Evolutionary conservation across 176 grass and related monocot genomes (phyloP).

Genomic region (Eragrostis curvula): DNA sequence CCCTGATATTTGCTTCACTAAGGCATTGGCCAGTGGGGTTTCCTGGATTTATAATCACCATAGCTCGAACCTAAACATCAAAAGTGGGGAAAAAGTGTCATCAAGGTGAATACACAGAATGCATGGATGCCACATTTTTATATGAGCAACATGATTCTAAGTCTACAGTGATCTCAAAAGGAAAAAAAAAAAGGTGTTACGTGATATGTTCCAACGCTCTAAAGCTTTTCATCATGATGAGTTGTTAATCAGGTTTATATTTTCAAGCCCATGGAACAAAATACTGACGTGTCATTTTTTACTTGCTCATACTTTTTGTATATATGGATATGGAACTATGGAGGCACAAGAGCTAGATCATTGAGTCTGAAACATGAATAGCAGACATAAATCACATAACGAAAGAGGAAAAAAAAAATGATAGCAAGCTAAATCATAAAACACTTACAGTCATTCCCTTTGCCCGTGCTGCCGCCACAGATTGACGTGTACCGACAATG

Average conservation of each 20-base stretch:
- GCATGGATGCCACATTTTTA: background rate
- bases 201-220: background rate
- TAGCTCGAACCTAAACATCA: conserved; percentile 76
- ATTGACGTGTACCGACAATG: conserved; percentile 58
- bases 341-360: background rate
- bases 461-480: conserved; percentile 67
- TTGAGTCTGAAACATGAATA: background rate
- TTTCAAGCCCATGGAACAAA: conserved; percentile 5
- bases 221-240: background rate
- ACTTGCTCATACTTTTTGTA: background rate
- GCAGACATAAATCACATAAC: background rate
- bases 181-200: background rate
- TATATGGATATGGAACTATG: background rate
- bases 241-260: background rate
- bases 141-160: background rate
- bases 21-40: conserved; percentile 98
- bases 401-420: conserved; percentile 20
- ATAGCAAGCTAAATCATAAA: background rate
- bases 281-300: background rate
- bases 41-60: conserved; percentile 99
- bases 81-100: conserved; percentile 1
- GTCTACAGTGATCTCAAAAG: background rate
- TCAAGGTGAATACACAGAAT: background rate
- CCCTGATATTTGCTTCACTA: conserved; percentile 85
- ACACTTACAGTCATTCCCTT: conserved; percentile 89